Conservation (phyloP, 805 yeast genomes). For the Zygosaccharomyces gambellarensis region DNA sequence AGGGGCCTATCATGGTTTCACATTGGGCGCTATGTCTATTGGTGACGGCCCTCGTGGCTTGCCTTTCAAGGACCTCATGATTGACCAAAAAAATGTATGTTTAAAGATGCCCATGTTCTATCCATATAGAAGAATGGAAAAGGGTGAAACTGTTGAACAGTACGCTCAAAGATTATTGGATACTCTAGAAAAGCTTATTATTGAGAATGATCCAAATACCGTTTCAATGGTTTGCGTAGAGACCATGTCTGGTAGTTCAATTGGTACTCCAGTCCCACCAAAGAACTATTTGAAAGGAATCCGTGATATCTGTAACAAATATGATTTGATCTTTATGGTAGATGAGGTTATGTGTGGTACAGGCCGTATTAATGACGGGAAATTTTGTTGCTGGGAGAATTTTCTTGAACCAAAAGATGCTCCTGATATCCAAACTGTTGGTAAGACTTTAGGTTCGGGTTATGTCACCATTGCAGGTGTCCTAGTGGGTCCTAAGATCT, state of each 20-base stretch:
- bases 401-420: conserved; percentile 35
- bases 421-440: conserved; percentile 47
- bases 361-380: conserved; percentile 45
- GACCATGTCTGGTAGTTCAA: conserved; percentile 45
- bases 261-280: conserved; percentile 43
- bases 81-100: conserved; percentile 25
- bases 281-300: conserved; percentile 46
- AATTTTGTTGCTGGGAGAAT: conserved; percentile 45
- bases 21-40: conserved; percentile 43
- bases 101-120: conserved; percentile 33
- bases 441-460: conserved; percentile 48
- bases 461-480: conserved; percentile 47
- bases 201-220: conserved; percentile 41
- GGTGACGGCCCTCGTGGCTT: conserved; percentile 37
- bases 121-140: conserved; percentile 33
- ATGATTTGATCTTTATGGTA: conserved; percentile 45
- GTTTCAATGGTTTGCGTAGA: conserved; percentile 43
- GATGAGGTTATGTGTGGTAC: conserved; percentile 59
- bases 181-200: conserved; percentile 40
- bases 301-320: conserved; percentile 46
- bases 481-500: conserved; percentile 40
- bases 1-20: conserved; percentile 47
- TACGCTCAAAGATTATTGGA: conserved; percentile 38
- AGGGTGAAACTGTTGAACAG: conserved; percentile 38
- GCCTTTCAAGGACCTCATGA: conserved; percentile 31